Evolutionary conservation across 441 rosid species (phyloP).

Genomic region (Aleurites moluccanus): DNA sequence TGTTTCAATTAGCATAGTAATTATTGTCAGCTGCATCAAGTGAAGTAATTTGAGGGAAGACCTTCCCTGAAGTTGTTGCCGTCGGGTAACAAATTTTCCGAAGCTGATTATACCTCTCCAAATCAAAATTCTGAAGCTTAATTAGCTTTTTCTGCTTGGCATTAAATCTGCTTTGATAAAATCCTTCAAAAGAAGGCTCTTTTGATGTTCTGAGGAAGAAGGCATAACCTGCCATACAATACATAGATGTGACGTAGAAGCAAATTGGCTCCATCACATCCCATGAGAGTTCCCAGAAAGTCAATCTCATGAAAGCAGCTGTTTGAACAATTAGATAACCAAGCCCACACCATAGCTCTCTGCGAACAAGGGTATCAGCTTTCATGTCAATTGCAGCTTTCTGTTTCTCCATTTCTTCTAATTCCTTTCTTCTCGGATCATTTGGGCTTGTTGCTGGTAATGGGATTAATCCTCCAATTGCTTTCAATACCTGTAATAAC

Average conservation of each 20-base stretch:
- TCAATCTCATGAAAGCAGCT: slow-evolving; percentile 86
- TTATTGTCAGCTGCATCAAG: slow-evolving; percentile 24
- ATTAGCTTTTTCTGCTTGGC: slow-evolving; percentile 65
- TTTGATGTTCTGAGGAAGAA: slow-evolving; percentile 84
- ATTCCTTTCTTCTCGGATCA: slow-evolving; percentile 55
- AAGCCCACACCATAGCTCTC: slow-evolving; percentile 81
- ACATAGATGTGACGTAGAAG: slow-evolving; percentile 78
- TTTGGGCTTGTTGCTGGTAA: slow-evolving; percentile 40
- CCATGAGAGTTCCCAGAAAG: slow-evolving; percentile 98
- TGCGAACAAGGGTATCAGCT: slow-evolving; percentile 55
- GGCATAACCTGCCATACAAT: slow-evolving; percentile 70
- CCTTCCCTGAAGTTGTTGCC: slow-evolving; percentile 8
- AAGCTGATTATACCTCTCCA: slow-evolving; percentile 58
- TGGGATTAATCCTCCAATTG: slow-evolving; percentile 68
- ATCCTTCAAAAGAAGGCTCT: slow-evolving; percentile 93
- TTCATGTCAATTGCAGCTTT: slow-evolving; percentile 56
- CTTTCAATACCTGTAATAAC: slow-evolving; percentile 65
- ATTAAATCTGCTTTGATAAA: slow-evolving; percentile 67
- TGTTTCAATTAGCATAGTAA: not conserved
- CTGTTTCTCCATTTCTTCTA: slow-evolving; percentile 54
- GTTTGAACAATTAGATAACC: slow-evolving; percentile 75
- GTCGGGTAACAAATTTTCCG: slow-evolving; percentile 37
- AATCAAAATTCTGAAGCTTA: slow-evolving; percentile 44
- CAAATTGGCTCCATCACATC: slow-evolving; percentile 99
- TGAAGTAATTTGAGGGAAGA: slow-evolving; percentile 1